Conservation (phyloP, 352 stramenopile genomes). For the Pythium dissimile region DNA sequence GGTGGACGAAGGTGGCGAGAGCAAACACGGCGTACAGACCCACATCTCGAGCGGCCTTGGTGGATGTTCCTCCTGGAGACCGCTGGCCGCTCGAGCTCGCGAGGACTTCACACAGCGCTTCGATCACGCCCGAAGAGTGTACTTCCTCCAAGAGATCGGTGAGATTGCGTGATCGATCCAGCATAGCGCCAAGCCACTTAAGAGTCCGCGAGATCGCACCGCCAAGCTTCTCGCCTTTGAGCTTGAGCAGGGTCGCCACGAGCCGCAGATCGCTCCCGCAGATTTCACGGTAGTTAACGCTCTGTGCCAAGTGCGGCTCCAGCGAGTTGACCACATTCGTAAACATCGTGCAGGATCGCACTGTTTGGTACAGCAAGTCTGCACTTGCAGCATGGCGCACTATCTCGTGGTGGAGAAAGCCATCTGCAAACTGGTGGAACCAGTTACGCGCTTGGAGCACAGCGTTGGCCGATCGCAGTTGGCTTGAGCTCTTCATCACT, state of each 20-base stretch:
- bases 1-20: slow-evolving; percentile 67
- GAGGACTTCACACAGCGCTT: slow-evolving; percentile 60
- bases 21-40: slow-evolving; percentile 62
- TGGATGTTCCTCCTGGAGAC: slow-evolving; percentile 50
- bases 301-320: slow-evolving; percentile 5
- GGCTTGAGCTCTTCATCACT: slow-evolving; percentile 17
- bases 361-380: slow-evolving; percentile 48
- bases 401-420: neutral
- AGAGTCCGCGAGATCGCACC: slow-evolving; percentile 49
- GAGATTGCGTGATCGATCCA: slow-evolving; percentile 56
- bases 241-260: slow-evolving; percentile 40
- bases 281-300: slow-evolving; percentile 41
- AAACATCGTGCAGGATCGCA: slow-evolving; percentile 63
- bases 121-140: slow-evolving; percentile 50
- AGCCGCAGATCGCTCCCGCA: slow-evolving; percentile 41
- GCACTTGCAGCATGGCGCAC: neutral
- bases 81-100: slow-evolving; percentile 36
- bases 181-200: slow-evolving; percentile 79
- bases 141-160: slow-evolving; percentile 56
- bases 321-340: slow-evolving; percentile 50
- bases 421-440: slow-evolving; percentile 25
- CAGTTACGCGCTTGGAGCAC: slow-evolving; percentile 6
- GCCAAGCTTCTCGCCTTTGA: slow-evolving; percentile 25
- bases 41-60: slow-evolving; percentile 37
- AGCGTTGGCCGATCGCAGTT: neutral